phyloP scores from a whole-genome alignment of 1,284 basidiomycete species.

The Boletus hoseneyae region DNA sequence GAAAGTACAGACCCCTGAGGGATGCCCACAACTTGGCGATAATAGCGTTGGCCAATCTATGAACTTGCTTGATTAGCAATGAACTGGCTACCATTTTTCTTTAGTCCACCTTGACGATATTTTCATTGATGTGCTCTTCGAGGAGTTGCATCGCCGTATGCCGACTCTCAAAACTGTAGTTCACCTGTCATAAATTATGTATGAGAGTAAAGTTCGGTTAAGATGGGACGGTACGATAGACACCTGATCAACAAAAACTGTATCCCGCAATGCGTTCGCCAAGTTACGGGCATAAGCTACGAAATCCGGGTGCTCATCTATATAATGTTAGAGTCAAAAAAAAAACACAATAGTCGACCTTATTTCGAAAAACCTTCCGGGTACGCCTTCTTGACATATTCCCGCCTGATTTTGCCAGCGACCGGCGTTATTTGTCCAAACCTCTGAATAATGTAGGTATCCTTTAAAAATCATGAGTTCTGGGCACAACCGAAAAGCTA shows the following conservation, averaged over 20 bases:
- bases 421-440: conserved; percentile 58
- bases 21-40: conserved; percentile 87
- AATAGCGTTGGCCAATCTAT: conserved; percentile 78
- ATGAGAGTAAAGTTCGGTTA: neutral
- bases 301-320: conserved; percentile 76
- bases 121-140: conserved; percentile 86
- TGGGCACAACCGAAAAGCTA: neutral
- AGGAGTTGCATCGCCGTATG: conserved; percentile 71
- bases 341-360: neutral
- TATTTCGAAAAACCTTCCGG: conserved; percentile 52
- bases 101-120: conserved; percentile 76
- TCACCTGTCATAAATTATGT: conserved; percentile 41
- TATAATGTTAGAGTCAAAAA: neutral
- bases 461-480: conserved; percentile 37
- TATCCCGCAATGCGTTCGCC: conserved; percentile 65
- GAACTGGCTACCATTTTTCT: neutral
- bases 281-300: conserved; percentile 62
- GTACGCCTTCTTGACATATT: conserved; percentile 58
- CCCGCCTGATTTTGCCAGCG: conserved; percentile 51
- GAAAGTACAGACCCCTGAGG: conserved; percentile 95
- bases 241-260: conserved; percentile 85
- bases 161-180: conserved; percentile 56
- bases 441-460: conserved; percentile 61
- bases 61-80: neutral
- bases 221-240: neutral